Base-by-base conservation (phyloP, 164 flowering plant genomes). In the Brasenia schreberi region DNA sequence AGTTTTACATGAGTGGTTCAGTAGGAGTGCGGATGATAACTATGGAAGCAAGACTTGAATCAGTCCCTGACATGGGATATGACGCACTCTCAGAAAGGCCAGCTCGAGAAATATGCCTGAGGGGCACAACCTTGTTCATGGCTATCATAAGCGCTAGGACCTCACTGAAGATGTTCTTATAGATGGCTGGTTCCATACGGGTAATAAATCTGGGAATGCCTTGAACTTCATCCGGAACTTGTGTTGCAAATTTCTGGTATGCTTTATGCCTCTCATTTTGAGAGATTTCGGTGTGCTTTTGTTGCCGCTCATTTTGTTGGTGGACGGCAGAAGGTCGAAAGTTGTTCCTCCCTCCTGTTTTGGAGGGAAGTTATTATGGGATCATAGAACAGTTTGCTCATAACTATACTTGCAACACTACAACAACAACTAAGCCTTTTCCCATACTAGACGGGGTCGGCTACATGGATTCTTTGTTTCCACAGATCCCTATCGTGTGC, bases 101-200 rank as follows among this genome's bases (percentile, higher is more conserved):
- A 17, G 85, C 96, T 61, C 98, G 99, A 67, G 99, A 95, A 75
- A 86, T 95, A 71, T 95, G 99, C 71, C 73, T 95, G 67, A 79
- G 98, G 79, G 98, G 97, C 27, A 86, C 67, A 12, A 78, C 95
- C 39, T 72, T 95, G 72, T 95, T 95, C 78, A 95, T 19, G 97
- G 98, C 19, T 95, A 92, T 76, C 71, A 88, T 77, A 95, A 95
- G 79, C 79, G 92, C 64, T 77, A 71, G 61, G 97, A 95, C 77
- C 86, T 95, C 52, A 90, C 94, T 1, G 78, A 80, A 42, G 84
- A 85, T 4, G 91, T 81, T 60, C 49, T 90, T 14, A 75, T 85
- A 6, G 97, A 92, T 75, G 97, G 97, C 2, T 95, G 99, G 99
- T 87, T 95, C 74, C 98, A 92, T 72, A 92, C 99, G 77, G 99